These are phyloP conservation scores for Hyphopichia buzzinii DNA, from an alignment of 1,139 yeast genomes.

Conservation along the genomic window DNA sequence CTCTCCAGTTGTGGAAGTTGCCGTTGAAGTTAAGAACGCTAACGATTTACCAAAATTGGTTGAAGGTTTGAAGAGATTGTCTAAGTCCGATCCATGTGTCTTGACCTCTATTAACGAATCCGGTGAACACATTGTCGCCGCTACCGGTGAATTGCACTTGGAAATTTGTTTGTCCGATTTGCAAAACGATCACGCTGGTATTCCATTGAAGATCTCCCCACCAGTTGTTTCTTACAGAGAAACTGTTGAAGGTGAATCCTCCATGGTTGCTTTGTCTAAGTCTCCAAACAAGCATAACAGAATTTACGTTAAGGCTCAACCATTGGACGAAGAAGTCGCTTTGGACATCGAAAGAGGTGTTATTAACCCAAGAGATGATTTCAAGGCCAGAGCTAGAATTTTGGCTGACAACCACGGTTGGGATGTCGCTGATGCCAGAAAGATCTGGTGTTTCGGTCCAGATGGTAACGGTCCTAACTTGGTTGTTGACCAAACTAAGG, in stretches of 20 bases:
- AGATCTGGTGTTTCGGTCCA: conserved; percentile 99
- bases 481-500: conserved; percentile 99
- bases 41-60: conserved; percentile 99
- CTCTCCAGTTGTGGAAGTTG: conserved; percentile 99
- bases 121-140: conserved; percentile 99
- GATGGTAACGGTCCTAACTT: conserved; percentile 99
- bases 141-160: conserved; percentile 99
- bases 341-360: conserved; percentile 91
- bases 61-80: conserved; percentile 99
- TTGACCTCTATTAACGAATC: conserved; percentile 82
- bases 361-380: conserved; percentile 94
- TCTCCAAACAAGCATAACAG: conserved; percentile 99
- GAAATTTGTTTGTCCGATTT: conserved; percentile 96
- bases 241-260: conserved; percentile 91
- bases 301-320: conserved; percentile 96
- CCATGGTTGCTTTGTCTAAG: conserved; percentile 95
- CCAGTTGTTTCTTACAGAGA: conserved; percentile 99
- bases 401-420: conserved; percentile 99
- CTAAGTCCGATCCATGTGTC: conserved; percentile 99
- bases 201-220: conserved; percentile 96
- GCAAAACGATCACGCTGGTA: conserved; percentile 99
- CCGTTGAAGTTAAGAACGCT: conserved; percentile 99
- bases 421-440: conserved; percentile 99
- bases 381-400: conserved; percentile 98
- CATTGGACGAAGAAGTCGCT: conserved; percentile 90